Evolutionary conservation across 108 stramenopile genomes (phyloP), one percentile per base, ranked within the genome.

Genomic region (Pseudonitzschia multistriata): DNA sequence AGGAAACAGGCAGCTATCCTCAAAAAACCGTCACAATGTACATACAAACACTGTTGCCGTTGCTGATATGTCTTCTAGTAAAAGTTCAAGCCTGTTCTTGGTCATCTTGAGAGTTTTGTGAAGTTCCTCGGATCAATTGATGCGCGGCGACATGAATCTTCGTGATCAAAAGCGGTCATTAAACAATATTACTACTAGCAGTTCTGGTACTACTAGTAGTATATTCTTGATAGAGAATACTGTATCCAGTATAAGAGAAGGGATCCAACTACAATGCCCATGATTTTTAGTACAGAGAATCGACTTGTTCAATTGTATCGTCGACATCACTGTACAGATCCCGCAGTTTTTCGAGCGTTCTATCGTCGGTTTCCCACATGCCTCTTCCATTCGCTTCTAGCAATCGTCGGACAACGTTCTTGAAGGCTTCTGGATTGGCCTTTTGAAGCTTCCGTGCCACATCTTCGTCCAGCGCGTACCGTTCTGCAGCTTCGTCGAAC

Each of bases 401-500:
- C 42, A 93, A 73, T 50, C 90, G 68, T 24, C 86, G 70, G 24
- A 88, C 81, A 0, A 88, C 67, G 72, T 88, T 86, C 53, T 86
- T 85, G 79, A 88, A 88, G n/a, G 88, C 88, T 60, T 88, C 85
- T 25, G 94, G 94, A 67, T 95, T 95, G 34, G 71, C 69, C 40
- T 91, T 85, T 48, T 88, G 82, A 21, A 95, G 77, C 48, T 85
- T 85, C 27, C 74, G 65, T 25, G 91, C 88, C 50, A 95, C 89
- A 40, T 88, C 92, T 62, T 90, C 86, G 69, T 95, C 94, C 40
- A 90, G 71, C 1, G 89, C 92, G 67, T 93, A 95, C 66, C 90
- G 80, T 49, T 93, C 91, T 1, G 88, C 90, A 50, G 90, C 94
- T 67, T 92, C 85, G 64, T 95, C 89, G 73, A 92, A 95, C 10